Conservation (phyloP, 2,329 filamentous ascomycete genomes). For the Orbilia brochopaga region DNA sequence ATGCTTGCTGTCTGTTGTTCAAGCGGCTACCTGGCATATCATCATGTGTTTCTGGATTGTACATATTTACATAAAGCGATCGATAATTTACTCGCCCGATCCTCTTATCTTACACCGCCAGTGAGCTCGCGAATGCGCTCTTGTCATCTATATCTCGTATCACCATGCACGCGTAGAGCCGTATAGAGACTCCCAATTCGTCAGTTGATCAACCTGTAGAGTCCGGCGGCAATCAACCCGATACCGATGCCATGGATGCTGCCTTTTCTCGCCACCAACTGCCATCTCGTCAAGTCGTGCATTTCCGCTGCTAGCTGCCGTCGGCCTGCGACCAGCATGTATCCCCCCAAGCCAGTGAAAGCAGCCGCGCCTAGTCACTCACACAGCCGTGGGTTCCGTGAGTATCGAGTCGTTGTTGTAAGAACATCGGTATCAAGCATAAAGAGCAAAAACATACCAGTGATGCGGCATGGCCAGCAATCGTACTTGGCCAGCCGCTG, state of each 20-base stretch:
- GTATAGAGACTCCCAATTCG: not conserved
- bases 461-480: slow-evolving; percentile 73
- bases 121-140: too few species aligned
- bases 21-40: slow-evolving; percentile 10
- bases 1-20: slow-evolving; percentile 16
- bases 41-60: slow-evolving; percentile 34
- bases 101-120: slow-evolving; percentile 4
- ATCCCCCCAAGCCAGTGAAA: slow-evolving; percentile 75
- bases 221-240: slow-evolving; percentile 33
- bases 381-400: not conserved
- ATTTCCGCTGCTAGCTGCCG: slow-evolving; percentile 71
- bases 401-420: not conserved
- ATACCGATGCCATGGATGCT: slow-evolving; percentile 47
- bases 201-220: slow-evolving; percentile 40
- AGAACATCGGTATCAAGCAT: slow-evolving; percentile 2
- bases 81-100: slow-evolving; percentile 3
- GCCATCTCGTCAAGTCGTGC: slow-evolving; percentile 58
- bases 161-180: not conserved
- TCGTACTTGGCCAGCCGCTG: slow-evolving; percentile 57
- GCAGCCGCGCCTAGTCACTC: slow-evolving; percentile 70
- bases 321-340: slow-evolving; percentile 78
- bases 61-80: slow-evolving; percentile 42
- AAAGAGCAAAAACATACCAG: slow-evolving; percentile 64
- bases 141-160: not conserved
- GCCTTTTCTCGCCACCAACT: slow-evolving; percentile 33